Evolutionary conservation across 257 asterid species (phyloP).

Genomic region (Marsdenia floribunda): DNA sequence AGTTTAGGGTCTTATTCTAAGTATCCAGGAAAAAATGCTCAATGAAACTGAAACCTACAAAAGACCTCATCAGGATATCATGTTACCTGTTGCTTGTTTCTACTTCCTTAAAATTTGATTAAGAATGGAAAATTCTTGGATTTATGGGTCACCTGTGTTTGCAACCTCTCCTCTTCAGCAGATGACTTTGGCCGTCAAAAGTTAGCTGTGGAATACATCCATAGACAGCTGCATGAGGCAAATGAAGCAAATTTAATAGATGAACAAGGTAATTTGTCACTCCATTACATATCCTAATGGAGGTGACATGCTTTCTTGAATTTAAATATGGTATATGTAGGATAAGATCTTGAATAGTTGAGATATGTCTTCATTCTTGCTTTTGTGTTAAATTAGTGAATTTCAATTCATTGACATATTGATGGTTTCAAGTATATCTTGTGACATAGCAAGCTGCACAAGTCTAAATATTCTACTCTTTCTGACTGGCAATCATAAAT

Average conservation of each 20-base stretch:
- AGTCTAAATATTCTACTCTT: neutral
- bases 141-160: neutral
- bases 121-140: neutral
- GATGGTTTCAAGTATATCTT: neutral
- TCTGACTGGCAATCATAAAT: neutral
- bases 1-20: neutral
- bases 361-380: neutral
- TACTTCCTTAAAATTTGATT: neutral
- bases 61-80: neutral
- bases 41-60: neutral
- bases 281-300: neutral
- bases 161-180: slow-evolving; percentile 15
- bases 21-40: neutral
- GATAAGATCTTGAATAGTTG: neutral
- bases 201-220: slow-evolving; percentile 41
- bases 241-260: slow-evolving; percentile 81
- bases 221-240: slow-evolving; percentile 53
- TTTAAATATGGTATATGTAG: neutral
- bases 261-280: slow-evolving; percentile 59
- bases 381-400: neutral
- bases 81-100: neutral
- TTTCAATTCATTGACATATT: neutral
- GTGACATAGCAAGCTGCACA: neutral
- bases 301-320: neutral
- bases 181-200: slow-evolving; percentile 50